phyloP scores from a whole-genome alignment of 768 basidiomycete genomes.

The Xerocomus brunneocitrinus region DNA sequence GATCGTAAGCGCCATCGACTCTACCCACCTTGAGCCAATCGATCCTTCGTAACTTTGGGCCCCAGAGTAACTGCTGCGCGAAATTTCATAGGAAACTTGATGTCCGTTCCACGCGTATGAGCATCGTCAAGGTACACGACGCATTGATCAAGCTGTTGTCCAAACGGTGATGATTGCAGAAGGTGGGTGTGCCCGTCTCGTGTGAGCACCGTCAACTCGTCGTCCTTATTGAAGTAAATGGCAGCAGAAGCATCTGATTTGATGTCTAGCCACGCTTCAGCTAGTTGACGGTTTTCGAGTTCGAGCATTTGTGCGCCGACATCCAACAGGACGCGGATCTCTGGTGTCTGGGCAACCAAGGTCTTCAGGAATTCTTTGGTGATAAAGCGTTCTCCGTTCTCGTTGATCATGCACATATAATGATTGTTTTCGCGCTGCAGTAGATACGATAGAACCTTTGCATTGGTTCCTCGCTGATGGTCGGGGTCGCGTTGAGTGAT shows the following conservation, averaged over 20 bases:
- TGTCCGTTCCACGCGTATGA: slow-evolving; percentile 15
- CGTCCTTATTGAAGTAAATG: too few species aligned
- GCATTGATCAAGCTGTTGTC: slow-evolving; percentile 1
- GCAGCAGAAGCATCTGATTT: too few species aligned
- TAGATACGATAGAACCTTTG: slow-evolving; percentile 10
- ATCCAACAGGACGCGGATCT: slow-evolving; percentile 31
- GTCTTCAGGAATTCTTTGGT: slow-evolving; percentile 23
- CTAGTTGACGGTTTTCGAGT: slow-evolving; percentile 37
- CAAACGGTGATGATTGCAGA: slow-evolving; percentile 30
- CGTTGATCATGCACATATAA: slow-evolving; percentile 5
- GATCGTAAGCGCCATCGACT: too few species aligned
- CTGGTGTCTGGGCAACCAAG: not conserved
- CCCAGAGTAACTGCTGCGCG: too few species aligned
- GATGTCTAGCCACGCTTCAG: slow-evolving; percentile 33
- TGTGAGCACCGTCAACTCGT: not conserved
- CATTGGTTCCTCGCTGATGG: too few species aligned
- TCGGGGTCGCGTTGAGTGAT: slow-evolving; percentile 20
- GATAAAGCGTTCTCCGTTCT: slow-evolving; percentile 7
- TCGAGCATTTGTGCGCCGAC: slow-evolving; percentile 55
- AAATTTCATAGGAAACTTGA: slow-evolving; percentile 13
- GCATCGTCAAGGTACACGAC: slow-evolving; percentile 13
- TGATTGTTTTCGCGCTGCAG: slow-evolving; percentile 18
- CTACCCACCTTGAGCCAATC: too few species aligned
- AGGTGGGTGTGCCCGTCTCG: slow-evolving; percentile 35
- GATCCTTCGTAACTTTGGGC: too few species aligned